Conservation (phyloP, 2,329 filamentous ascomycete genomes). For the Hymenoscyphus infarciens region DNA sequence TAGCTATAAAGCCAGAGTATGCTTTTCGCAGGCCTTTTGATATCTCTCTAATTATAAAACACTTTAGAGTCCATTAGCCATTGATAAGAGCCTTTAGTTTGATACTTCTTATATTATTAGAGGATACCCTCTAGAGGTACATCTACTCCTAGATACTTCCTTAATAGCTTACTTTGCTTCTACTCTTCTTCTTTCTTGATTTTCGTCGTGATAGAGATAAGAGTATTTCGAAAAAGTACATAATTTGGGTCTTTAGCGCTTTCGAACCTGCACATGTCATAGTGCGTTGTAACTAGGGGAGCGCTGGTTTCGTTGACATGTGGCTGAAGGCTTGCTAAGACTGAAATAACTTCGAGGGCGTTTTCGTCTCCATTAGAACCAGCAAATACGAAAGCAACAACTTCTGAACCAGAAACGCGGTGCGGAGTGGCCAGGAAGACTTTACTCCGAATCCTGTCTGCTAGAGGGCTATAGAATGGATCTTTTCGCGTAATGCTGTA, state of each 20-base stretch:
- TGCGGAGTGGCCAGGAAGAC: slow-evolving; percentile 39
- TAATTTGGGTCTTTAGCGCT: slow-evolving; percentile 28
- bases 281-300: slow-evolving; percentile 34
- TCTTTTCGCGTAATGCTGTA: slow-evolving; percentile 28
- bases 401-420: slow-evolving; percentile 19
- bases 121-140: slow-evolving; percentile 22
- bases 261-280: slow-evolving; percentile 34
- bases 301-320: slow-evolving; percentile 24
- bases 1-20: slow-evolving; percentile 34
- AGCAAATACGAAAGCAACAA: slow-evolving; percentile 12
- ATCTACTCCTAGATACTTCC: slow-evolving; percentile 20
- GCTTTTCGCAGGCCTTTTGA: not conserved
- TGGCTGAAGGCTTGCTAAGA: slow-evolving; percentile 28
- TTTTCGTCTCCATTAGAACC: slow-evolving; percentile 24
- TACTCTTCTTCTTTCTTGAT: slow-evolving; percentile 14
- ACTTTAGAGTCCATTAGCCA: not conserved
- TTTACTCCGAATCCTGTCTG: slow-evolving; percentile 30
- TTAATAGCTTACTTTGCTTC: slow-evolving; percentile 12
- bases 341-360: slow-evolving; percentile 36
- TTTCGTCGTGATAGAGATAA: slow-evolving; percentile 11
- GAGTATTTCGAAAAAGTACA: slow-evolving; percentile 18
- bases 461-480: slow-evolving; percentile 13
- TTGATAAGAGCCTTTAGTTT: not conserved
- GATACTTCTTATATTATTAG: slow-evolving; percentile 8
- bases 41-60: slow-evolving; percentile 4